phyloP scores from a whole-genome alignment of 352 stramenopile species.

The Globisporangium ultimum region DNA sequence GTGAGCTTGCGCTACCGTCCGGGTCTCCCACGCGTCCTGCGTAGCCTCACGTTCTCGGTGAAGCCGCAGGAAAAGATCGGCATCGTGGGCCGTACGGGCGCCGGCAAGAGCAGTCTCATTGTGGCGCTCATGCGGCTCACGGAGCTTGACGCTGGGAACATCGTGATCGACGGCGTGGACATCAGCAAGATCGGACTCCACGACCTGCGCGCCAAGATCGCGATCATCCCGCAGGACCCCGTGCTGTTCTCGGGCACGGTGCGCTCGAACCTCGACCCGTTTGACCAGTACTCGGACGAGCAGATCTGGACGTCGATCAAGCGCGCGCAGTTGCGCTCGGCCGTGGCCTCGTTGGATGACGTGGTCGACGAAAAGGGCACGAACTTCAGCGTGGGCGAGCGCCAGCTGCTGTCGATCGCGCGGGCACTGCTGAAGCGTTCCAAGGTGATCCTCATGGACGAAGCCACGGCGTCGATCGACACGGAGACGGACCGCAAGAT shows the following conservation, averaged over 20 bases:
- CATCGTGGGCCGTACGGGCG: conserved; percentile 80
- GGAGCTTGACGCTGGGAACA: conserved; percentile 73
- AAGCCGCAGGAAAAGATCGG: conserved; percentile 83
- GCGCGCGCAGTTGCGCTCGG: conserved; percentile 60
- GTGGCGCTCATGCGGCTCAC: conserved; percentile 89
- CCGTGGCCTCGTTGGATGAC: conserved; percentile 38
- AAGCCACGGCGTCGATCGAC: conserved; percentile 94
- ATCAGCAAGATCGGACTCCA: conserved; percentile 53
- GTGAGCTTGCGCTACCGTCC: conserved; percentile 89
- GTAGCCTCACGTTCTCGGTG: conserved; percentile 78
- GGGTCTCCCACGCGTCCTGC: conserved; percentile 55
- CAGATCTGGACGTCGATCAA: conserved; percentile 87
- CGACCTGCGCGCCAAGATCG: conserved; percentile 46
- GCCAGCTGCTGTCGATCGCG: conserved; percentile 95
- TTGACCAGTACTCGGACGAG: conserved; percentile 82
- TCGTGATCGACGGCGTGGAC: conserved; percentile 63
- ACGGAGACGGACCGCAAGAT: conserved; percentile 88
- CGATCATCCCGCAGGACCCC: conserved; percentile 94
- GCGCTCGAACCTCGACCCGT: conserved; percentile 91
- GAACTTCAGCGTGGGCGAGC: conserved; percentile 95
- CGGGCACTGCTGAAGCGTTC: conserved; percentile 91
- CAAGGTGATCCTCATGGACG: conserved; percentile 96
- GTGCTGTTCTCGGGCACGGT: conserved; percentile 94
- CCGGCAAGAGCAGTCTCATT: conserved; percentile 89
- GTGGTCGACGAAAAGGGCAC: conserved; percentile 84